Conservation (phyloP, 2,329 filamentous ascomycete genomes). For the Biscogniauxia mediterranea region DNA sequence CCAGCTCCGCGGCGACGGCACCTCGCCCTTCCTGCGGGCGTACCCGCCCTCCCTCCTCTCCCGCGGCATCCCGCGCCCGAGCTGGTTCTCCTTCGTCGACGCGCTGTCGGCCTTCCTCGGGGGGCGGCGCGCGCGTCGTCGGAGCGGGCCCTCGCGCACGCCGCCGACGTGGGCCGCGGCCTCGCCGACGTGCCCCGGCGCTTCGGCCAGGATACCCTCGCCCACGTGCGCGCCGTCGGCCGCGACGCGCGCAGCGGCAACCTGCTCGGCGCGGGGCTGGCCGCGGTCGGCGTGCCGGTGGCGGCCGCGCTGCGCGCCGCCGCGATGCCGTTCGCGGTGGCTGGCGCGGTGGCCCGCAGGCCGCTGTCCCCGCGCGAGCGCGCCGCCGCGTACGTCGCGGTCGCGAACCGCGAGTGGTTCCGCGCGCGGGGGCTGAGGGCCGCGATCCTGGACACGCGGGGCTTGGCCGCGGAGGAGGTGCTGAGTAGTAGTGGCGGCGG, state of each 20-base stretch:
- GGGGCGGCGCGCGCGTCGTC: conserved; percentile 43
- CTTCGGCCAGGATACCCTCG: conserved; percentile 36
- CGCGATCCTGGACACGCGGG: conserved; percentile 33
- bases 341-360: conserved; percentile 35
- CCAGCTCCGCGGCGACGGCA: conserved; percentile 34
- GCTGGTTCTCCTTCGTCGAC: conserved; percentile 29
- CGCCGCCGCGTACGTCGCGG: conserved; percentile 40
- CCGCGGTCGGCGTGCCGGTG: conserved; percentile 39
- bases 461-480: neutral
- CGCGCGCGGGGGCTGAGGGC: conserved; percentile 38
- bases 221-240: conserved; percentile 37
- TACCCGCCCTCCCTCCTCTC: conserved; percentile 39
- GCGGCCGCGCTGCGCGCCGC: conserved; percentile 37
- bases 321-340: conserved; percentile 34
- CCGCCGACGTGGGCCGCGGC: conserved; percentile 39
- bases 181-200: conserved; percentile 36
- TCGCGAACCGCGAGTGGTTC: conserved; percentile 45
- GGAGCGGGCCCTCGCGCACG: conserved; percentile 42
- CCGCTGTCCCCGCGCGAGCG: conserved; percentile 42
- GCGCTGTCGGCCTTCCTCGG: conserved; percentile 48
- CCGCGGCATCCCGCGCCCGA: conserved; percentile 30
- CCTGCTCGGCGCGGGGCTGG: conserved; percentile 37
- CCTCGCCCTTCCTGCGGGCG: conserved; percentile 39
- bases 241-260: conserved; percentile 39
- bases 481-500: too few relatives aligned